phyloP scores from a whole-genome alignment of 1,284 basidiomycete species.

The Phellopilus nigrolimitatus region DNA sequence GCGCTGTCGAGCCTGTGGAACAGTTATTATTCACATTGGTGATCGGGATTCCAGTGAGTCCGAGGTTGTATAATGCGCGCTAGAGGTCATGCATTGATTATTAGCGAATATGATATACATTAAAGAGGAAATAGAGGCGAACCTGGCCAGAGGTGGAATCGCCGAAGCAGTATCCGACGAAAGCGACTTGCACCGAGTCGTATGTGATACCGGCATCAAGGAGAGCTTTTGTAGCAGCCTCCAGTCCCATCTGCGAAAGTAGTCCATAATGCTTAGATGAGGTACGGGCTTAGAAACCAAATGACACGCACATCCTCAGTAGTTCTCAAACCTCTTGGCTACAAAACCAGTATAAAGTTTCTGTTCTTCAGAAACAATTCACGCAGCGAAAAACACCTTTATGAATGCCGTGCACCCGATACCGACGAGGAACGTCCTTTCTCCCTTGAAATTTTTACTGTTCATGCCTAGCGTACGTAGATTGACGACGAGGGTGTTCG shows the following conservation, averaged over 20 bases:
- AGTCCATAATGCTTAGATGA: background rate
- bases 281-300: background rate
- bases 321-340: conserved; percentile 59
- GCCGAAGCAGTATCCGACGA: conserved; percentile 77
- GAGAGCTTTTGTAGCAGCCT: conserved; percentile 80
- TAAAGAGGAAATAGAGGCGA: conserved; percentile 18
- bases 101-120: background rate
- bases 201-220: conserved; percentile 85
- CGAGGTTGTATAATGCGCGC: conserved; percentile 81
- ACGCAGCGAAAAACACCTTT: conserved; percentile 43
- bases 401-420: conserved; percentile 79
- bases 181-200: conserved; percentile 70
- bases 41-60: conserved; percentile 81
- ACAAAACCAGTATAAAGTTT: conserved; percentile 13
- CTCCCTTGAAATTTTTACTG: conserved; percentile 33
- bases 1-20: conserved; percentile 71
- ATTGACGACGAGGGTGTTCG: too few species aligned
- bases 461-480: too few species aligned
- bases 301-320: conserved; percentile 62
- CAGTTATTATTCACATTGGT: conserved; percentile 87
- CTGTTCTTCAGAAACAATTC: background rate
- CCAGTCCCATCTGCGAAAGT: conserved; percentile 62
- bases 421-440: conserved; percentile 67
- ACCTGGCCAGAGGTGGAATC: conserved; percentile 82
- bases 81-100: conserved; percentile 25